Evolutionary conservation across 1,284 basidiomycete species (phyloP), one percentile per base, ranked within the genome.

Genomic region (Boletus mariae): DNA sequence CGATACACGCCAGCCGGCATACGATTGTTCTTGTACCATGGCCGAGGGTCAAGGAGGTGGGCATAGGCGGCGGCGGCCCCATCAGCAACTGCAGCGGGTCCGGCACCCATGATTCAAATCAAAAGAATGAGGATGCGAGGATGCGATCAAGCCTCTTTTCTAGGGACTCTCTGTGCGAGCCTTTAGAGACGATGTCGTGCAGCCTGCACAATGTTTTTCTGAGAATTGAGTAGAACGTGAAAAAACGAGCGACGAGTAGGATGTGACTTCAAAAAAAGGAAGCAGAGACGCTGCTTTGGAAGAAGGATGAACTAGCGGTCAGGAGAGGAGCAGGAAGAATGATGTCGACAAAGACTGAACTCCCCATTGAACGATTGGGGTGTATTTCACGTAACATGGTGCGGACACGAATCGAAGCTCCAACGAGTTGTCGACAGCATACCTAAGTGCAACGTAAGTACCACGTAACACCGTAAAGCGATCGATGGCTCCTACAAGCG

Each of bases 1-100:
- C 4, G 20, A 12, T 9, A n/a, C 13, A 3, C 6, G 17, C 26
- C 1, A 7, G 20, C 20, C 4, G 1, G 13, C 34, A 5, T 34
- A 45, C 43, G 49, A 12, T 8, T 45, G 17, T 51, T 51, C 17
- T 45, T 51, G 26, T 51, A 45, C 49, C 49, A 51, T 12, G 34
- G 43, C 13, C 25, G 48, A 50, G 48, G 31, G n/a, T 50, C 41
- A 20, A 50, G 40, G 31, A 44, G 32, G 25, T 50, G 41, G 13
- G 41, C 25, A 20, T 35, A 50, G 20, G 20, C 20, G 15, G 48
- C 15, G 5, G 38, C 38, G 3, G 29, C 3, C 13, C 38, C 47
- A 10, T 25, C 38, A 25, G 28, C 5, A 20, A 50, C 41, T 17
- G 34, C 41, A 35, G 25, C 41, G 13, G 31, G 41, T 28, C 41